phyloP scores from a whole-genome alignment of 2,329 filamentous ascomycete species.

The Fusarium sp. region DNA sequence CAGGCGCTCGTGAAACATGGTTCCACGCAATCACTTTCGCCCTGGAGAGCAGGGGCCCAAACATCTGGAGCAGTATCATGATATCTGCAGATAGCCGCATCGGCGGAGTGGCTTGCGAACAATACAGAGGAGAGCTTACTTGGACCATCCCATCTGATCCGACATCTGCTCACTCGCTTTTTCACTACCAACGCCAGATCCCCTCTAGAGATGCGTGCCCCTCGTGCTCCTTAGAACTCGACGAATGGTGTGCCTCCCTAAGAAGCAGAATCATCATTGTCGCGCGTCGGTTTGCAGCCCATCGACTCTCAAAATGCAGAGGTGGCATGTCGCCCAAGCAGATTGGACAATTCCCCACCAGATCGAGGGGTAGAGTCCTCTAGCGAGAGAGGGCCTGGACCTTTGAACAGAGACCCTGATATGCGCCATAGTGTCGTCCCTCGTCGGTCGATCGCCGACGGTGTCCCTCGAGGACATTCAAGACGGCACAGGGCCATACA shows the following conservation, averaged over 20 bases:
- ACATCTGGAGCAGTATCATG: slow-evolving; percentile 22
- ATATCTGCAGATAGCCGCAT: slow-evolving; percentile 39
- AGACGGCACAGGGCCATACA: slow-evolving; percentile 3
- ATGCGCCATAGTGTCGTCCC: slow-evolving; percentile 9
- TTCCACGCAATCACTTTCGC: slow-evolving; percentile 30
- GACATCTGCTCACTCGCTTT: slow-evolving; percentile 31
- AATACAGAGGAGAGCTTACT: slow-evolving; percentile 9
- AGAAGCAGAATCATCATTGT: slow-evolving; percentile 13
- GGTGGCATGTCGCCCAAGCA: slow-evolving; percentile 42
- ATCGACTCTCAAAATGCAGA: slow-evolving; percentile 31
- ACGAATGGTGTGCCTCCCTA: slow-evolving; percentile 5
- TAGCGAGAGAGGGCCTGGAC: slow-evolving; percentile 14
- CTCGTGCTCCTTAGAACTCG: slow-evolving; percentile 16
- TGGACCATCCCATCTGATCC: slow-evolving; percentile 19
- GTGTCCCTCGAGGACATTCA: slow-evolving; percentile 6
- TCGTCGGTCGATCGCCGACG: slow-evolving; percentile 26
- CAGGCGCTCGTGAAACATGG: slow-evolving; percentile 41
- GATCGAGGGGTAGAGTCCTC: slow-evolving; percentile 41
- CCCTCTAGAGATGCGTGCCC: slow-evolving; percentile 8
- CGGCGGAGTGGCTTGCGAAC: slow-evolving; percentile 25
- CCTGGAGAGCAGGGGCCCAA: slow-evolving; percentile 11
- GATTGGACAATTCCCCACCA: slow-evolving; percentile 46
- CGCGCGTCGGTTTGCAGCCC: slow-evolving; percentile 27
- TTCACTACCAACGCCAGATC: slow-evolving; percentile 16
- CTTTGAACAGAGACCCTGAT: slow-evolving; percentile 15